Percentiles rank a stretch among this genome's conserved stretches.
phyloP scores from a whole-genome alignment of 768 basidiomycete genomes.

The Collybiopsis confluens region DNA sequence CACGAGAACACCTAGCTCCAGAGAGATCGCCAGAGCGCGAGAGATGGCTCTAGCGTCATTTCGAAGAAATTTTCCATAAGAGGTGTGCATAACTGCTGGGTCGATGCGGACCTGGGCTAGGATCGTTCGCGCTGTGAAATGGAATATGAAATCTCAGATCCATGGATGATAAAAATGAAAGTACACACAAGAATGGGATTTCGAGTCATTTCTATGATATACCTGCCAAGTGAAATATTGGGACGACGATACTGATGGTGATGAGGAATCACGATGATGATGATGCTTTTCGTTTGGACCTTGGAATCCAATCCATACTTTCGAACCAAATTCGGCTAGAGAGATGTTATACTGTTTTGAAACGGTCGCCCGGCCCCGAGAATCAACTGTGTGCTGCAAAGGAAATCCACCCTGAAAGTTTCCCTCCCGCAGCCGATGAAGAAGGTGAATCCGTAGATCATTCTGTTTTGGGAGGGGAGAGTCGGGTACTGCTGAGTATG shows the following conservation, averaged over 20 bases:
- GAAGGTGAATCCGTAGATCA: not conserved
- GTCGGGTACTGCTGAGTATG: not conserved
- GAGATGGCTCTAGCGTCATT: slow-evolving; percentile 30
- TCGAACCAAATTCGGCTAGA: not conserved
- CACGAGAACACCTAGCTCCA: slow-evolving; percentile 33
- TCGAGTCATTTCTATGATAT: slow-evolving; percentile 15
- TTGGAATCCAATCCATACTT: slow-evolving; percentile 10
- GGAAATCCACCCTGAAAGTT: slow-evolving; percentile 34
- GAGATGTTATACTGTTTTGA: slow-evolving; percentile 32
- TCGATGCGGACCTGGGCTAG: slow-evolving; percentile 36
- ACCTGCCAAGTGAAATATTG: slow-evolving; percentile 27
- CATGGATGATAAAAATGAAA: slow-evolving; percentile 7
- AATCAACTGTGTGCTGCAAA: slow-evolving; percentile 24
- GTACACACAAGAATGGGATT: slow-evolving; percentile 24
- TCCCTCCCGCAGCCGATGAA: slow-evolving; percentile 22
- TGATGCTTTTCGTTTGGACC: slow-evolving; percentile 20
- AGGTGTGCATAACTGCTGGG: slow-evolving; percentile 25
- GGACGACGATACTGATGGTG: slow-evolving; percentile 2
- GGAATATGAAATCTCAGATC: not conserved
- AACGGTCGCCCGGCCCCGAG: slow-evolving; percentile 16
- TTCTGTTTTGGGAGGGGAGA: slow-evolving; percentile 2
- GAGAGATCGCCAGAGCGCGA: slow-evolving; percentile 34
- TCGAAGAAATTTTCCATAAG: slow-evolving; percentile 27
- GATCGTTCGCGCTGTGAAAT: slow-evolving; percentile 18
- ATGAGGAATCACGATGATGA: slow-evolving; percentile 5